These are phyloP conservation scores for Pyrenopolyporus hunteri DNA, from an alignment of 495 filamentous ascomycete genomes.

Conservation along the genomic window DNA sequence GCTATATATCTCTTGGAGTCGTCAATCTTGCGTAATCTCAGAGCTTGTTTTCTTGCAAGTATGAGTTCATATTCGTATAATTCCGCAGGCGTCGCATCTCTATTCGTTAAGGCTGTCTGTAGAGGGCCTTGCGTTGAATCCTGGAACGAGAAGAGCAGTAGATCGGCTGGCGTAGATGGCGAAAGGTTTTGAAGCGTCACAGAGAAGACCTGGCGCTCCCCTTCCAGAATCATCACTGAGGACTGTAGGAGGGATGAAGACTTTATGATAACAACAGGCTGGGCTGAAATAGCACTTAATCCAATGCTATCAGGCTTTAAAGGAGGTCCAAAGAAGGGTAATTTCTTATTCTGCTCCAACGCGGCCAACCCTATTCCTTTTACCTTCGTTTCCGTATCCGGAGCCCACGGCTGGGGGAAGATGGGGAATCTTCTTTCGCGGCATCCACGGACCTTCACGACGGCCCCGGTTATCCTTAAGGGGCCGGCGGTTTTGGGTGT, in stretches of 20 bases:
- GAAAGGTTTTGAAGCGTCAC: constrained; percentile 84
- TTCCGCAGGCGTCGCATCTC: constrained; percentile 75
- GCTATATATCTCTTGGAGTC: constrained; percentile 63
- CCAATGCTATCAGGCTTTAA: constrained; percentile 57
- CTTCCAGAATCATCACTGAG: constrained; percentile 89
- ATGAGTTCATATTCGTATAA: constrained; percentile 85
- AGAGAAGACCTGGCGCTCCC: constrained; percentile 76
- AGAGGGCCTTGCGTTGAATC: constrained; percentile 83
- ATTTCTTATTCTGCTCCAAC: constrained; percentile 51
- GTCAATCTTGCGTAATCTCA: constrained; percentile 65
- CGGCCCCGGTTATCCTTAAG: constrained; percentile 77
- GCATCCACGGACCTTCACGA: constrained; percentile 80
- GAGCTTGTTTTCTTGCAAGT: constrained; percentile 72
- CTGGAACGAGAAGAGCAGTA: constrained; percentile 84
- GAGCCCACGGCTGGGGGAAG: constrained; percentile 76
- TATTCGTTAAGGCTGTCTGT: constrained; percentile 73
- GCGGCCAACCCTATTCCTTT: constrained; percentile 73
- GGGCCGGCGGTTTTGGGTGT: constrained; percentile 68
- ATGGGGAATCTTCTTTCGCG: constrained; percentile 82
- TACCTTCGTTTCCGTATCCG: constrained; percentile 71
- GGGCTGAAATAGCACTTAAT: constrained; percentile 74
- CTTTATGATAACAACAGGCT: constrained; percentile 77
- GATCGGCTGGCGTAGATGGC: constrained; percentile 71
- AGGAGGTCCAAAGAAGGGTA: constrained; percentile 43
- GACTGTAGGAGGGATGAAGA: constrained; percentile 81